Percentiles rank a stretch among this genome's conserved stretches.
Conservation (phyloP, 306 rosid genomes). For the Comarum palustre region DNA sequence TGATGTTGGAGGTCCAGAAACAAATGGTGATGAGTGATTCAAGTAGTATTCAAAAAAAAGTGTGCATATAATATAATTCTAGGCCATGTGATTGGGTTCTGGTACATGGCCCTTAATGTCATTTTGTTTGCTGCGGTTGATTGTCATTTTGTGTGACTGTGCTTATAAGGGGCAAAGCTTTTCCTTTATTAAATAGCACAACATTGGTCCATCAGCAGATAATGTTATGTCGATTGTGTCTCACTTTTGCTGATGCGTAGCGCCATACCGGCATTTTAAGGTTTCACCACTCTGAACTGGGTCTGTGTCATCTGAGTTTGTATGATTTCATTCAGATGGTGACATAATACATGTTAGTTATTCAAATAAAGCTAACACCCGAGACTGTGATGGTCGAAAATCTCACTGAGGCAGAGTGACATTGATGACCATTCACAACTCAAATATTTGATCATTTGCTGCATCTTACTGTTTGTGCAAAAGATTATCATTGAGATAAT, state of each 20-base stretch:
- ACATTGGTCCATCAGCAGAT: background rate
- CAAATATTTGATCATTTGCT: background rate
- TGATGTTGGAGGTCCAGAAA: conserved; percentile 56
- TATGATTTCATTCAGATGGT: background rate
- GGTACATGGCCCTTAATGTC: background rate
- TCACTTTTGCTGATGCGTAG: background rate
- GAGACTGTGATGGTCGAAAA: too few relatives aligned
- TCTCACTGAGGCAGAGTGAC: too few relatives aligned
- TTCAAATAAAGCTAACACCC: background rate
- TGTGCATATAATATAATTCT: background rate
- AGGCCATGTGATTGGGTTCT: background rate
- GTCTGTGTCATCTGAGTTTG: background rate
- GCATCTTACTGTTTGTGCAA: background rate
- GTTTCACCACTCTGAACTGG: background rate
- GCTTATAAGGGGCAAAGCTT: background rate
- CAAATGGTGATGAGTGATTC: conserved; percentile 47
- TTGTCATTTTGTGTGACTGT: background rate
- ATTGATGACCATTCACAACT: background rate
- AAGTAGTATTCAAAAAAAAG: too few relatives aligned
- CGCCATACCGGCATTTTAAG: background rate
- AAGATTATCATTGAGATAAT: too few relatives aligned
- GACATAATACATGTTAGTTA: background rate
- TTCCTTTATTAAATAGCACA: background rate
- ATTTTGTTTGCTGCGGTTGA: background rate
- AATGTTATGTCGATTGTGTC: background rate